Conservation (phyloP, 2,329 filamentous ascomycete species). For the Hypoxylon sp. region DNA sequence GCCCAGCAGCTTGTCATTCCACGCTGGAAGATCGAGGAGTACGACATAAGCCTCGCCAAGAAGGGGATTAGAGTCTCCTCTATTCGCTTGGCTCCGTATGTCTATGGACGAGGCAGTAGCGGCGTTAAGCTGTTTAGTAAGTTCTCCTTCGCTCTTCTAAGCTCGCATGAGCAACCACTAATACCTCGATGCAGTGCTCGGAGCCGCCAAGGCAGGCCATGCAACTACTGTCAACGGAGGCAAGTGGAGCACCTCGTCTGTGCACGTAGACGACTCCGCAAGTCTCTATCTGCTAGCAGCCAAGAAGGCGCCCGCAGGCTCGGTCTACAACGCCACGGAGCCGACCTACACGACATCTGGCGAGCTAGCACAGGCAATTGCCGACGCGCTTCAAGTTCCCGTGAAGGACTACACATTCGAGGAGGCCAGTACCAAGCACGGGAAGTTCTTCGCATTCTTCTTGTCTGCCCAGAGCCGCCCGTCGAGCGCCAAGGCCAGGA, state of each 20-base stretch:
- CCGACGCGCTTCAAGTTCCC: slow-evolving; percentile 36
- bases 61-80: slow-evolving; percentile 48
- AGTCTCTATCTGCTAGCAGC: slow-evolving; percentile 50
- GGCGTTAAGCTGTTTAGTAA: slow-evolving; percentile 11
- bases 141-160: slow-evolving; percentile 45
- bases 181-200: slow-evolving; percentile 26
- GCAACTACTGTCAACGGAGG: slow-evolving; percentile 46
- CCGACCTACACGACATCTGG: slow-evolving; percentile 46
- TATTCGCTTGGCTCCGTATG: slow-evolving; percentile 54
- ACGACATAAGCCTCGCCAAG: slow-evolving; percentile 43
- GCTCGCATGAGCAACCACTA: not conserved
- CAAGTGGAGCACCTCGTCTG: slow-evolving; percentile 40
- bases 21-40: slow-evolving; percentile 43
- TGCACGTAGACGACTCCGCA: slow-evolving; percentile 56
- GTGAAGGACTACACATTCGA: slow-evolving; percentile 38
- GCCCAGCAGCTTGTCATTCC: slow-evolving; percentile 38
- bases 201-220: slow-evolving; percentile 44
- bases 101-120: slow-evolving; percentile 54
- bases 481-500: slow-evolving; percentile 49
- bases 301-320: slow-evolving; percentile 47
- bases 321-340: slow-evolving; percentile 48
- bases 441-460: slow-evolving; percentile 48
- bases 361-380: slow-evolving; percentile 43
- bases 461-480: slow-evolving; percentile 47
- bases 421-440: slow-evolving; percentile 41